Percentiles rank a stretch among this genome's conserved stretches.
phyloP scores from a whole-genome alignment of 2,329 filamentous ascomycete species.

The Fusarium abutilonis region DNA sequence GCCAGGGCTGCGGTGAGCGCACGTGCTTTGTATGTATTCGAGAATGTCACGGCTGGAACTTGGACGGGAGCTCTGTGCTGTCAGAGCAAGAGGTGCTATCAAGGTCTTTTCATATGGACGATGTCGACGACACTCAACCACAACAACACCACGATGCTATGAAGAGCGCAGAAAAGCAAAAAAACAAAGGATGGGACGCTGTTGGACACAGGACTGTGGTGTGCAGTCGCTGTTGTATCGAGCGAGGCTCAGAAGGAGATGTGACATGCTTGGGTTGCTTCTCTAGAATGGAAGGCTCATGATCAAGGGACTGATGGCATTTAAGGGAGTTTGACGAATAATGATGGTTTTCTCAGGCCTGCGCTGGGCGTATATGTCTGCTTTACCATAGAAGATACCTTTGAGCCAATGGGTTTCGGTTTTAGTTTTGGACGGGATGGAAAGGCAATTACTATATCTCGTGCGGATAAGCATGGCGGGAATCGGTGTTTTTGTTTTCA shows the following conservation, averaged over 20 bases:
- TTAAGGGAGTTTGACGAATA: constrained; percentile 28
- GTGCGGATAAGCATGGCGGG: constrained; percentile 23
- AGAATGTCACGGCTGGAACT: constrained; percentile 64
- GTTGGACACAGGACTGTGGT: constrained; percentile 63
- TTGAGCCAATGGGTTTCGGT: constrained; percentile 1
- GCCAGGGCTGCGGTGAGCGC: constrained; percentile 67
- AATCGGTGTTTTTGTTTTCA: constrained; percentile 35
- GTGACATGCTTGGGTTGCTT: constrained; percentile 73
- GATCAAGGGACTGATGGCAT: constrained; percentile 6
- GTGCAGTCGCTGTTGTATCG: constrained; percentile 75
- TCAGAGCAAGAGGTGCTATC: constrained; percentile 52
- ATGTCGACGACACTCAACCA: constrained; percentile 52
- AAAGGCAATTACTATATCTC: constrained; percentile 13
- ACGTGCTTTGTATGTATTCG: constrained; percentile 77
- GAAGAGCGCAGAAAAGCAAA: constrained; percentile 22
- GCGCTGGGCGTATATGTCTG: constrained; percentile 5
- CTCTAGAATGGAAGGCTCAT: constrained; percentile 53
- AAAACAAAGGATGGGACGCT: constrained; percentile 50
- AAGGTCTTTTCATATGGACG: constrained; percentile 62
- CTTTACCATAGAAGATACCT: neutral
- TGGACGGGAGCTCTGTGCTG: constrained; percentile 37
- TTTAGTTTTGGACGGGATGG: constrained; percentile 9
- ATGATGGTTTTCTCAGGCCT: constrained; percentile 29
- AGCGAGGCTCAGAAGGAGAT: constrained; percentile 70
- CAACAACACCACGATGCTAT: constrained; percentile 18